phyloP scores from a whole-genome alignment of 257 asterid species.

The Lycium ferocissimum region DNA sequence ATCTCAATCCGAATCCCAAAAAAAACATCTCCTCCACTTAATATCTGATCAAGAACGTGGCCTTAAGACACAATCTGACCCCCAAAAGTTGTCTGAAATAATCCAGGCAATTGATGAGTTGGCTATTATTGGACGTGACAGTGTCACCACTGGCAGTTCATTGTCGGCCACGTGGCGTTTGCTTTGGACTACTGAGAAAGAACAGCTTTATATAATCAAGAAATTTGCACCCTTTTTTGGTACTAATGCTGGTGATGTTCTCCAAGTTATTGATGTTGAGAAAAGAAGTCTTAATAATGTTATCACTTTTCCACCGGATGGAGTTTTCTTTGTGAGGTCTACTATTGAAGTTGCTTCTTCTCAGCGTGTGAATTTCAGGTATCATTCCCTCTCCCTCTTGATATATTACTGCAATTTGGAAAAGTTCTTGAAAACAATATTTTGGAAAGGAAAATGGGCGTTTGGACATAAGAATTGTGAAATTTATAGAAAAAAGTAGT shows the following conservation, averaged over 20 bases:
- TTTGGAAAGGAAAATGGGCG: too few relatives aligned
- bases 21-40: slow-evolving; percentile 76
- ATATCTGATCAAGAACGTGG: slow-evolving; percentile 87
- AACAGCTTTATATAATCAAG: slow-evolving; percentile 76
- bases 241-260: slow-evolving; percentile 79
- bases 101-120: slow-evolving; percentile 67
- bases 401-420: neutral
- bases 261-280: slow-evolving; percentile 86
- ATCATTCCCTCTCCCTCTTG: neutral
- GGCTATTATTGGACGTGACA: slow-evolving; percentile 55
- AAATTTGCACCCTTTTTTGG: slow-evolving; percentile 74
- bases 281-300: slow-evolving; percentile 68
- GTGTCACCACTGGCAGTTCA: slow-evolving; percentile 64
- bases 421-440: too few relatives aligned
- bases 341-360: slow-evolving; percentile 70
- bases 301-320: slow-evolving; percentile 87
- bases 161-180: slow-evolving; percentile 85
- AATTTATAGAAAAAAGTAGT: too few relatives aligned
- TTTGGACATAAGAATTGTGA: too few relatives aligned
- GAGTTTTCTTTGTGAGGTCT: slow-evolving; percentile 94
- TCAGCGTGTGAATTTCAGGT: slow-evolving; percentile 87
- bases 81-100: slow-evolving; percentile 68
- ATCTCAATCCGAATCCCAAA: slow-evolving; percentile 66
- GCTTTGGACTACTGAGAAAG: slow-evolving; percentile 99
- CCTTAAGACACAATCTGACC: slow-evolving; percentile 75